These are phyloP conservation scores for Phaeolepiota aurea DNA, from an alignment of 768 basidiomycete species.

Conservation along the genomic window DNA sequence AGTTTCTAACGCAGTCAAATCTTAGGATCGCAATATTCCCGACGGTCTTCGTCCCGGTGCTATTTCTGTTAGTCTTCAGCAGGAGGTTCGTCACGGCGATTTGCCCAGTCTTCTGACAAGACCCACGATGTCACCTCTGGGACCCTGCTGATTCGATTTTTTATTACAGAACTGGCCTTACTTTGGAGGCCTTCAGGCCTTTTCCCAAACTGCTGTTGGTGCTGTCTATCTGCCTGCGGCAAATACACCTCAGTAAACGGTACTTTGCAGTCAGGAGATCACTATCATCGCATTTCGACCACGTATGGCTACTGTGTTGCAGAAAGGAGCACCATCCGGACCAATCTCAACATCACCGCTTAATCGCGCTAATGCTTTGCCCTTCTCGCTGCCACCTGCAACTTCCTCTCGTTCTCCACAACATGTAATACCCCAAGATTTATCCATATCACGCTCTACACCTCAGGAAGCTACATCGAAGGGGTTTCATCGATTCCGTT, in stretches of 20 bases:
- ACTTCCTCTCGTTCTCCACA: conserved; percentile 35
- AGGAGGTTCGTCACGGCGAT: neutral
- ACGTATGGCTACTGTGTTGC: conserved; percentile 39
- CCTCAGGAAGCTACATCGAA: conserved; percentile 34
- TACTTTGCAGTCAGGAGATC: no score
- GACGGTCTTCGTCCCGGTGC: neutral
- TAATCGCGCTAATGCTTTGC: conserved; percentile 24
- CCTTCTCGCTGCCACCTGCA: conserved; percentile 22
- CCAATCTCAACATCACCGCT: conserved; percentile 40
- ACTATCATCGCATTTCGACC: conserved; percentile 3
- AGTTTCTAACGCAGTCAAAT: no score
- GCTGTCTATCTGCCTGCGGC: no score
- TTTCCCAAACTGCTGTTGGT: no score
- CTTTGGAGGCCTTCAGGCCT: neutral
- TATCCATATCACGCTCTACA: conserved; percentile 16
- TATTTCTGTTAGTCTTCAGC: neutral
- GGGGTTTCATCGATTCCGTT: conserved; percentile 56
- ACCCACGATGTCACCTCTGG: neutral
- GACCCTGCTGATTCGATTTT: neutral
- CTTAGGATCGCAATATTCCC: no score
- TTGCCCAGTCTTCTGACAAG: neutral
- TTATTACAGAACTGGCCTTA: neutral
- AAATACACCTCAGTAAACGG: no score
- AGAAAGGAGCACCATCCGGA: conserved; percentile 27
- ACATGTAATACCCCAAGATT: conserved; percentile 21